These are phyloP conservation scores for Nyctanthes arbortristis DNA, from an alignment of 257 asterid species.

Conservation along the genomic window DNA sequence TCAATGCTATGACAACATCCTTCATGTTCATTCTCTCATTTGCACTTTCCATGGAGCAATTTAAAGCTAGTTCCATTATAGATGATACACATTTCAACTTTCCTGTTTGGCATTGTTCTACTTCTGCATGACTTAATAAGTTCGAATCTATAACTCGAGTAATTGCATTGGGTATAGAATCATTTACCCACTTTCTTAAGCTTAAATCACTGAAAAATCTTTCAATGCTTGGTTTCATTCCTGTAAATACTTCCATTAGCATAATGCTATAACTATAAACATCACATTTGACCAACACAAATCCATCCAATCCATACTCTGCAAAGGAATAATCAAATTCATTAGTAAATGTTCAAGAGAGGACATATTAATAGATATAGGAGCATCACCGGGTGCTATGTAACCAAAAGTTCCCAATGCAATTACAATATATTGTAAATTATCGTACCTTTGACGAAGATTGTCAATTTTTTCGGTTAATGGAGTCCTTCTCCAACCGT, in stretches of 20 bases:
- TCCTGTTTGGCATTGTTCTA: slow-evolving; percentile 3
- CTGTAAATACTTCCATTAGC: slow-evolving; percentile 33
- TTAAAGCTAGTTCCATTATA: no score
- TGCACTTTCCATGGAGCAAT: no score
- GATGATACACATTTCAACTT: no score
- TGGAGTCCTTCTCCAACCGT: no score
- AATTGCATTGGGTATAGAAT: slow-evolving; percentile 16
- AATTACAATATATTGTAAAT: slow-evolving; percentile 24
- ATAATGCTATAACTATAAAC: slow-evolving; percentile 27
- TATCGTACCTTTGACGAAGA: no score
- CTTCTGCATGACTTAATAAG: slow-evolving; percentile 17
- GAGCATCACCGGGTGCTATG: slow-evolving; percentile 25
- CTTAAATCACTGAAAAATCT: no score
- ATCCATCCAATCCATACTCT: no score
- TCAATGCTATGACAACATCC: neutral
- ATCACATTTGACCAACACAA: slow-evolving; percentile 24
- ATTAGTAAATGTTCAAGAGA: no score
- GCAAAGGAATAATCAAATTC: neutral
- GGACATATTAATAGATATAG: neutral
- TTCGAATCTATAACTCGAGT: no score
- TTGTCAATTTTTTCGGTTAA: no score
- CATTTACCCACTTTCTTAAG: slow-evolving; percentile 22
- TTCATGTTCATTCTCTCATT: no score
- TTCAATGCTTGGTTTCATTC: no score
- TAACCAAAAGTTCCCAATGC: slow-evolving; percentile 23